Evolutionary conservation across 1,284 basidiomycete species (phyloP).

Genomic region (Serendipita sp.): DNA sequence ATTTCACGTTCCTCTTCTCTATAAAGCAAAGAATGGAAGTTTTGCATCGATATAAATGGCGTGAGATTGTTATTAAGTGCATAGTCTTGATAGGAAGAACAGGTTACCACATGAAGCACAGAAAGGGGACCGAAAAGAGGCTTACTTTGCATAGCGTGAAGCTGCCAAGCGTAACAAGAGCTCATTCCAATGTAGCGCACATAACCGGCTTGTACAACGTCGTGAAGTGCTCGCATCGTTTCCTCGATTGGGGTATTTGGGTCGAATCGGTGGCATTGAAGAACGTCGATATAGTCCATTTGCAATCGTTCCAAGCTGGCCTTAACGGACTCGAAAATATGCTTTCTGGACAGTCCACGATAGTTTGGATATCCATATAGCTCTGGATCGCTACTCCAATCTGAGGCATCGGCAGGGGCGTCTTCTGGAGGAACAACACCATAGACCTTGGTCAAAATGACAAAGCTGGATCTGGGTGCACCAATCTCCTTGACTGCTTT

Average conservation of each 20-base stretch:
- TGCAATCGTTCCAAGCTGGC: constrained; percentile 27
- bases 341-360: constrained; percentile 27
- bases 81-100: constrained; percentile 16
- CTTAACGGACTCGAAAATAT: constrained; percentile 33
- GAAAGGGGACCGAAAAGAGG: background rate
- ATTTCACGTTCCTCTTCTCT: constrained; percentile 26
- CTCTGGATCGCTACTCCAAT: constrained; percentile 12
- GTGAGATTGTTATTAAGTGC: constrained; percentile 20
- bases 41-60: constrained; percentile 30
- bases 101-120: background rate
- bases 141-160: constrained; percentile 18
- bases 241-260: constrained; percentile 15
- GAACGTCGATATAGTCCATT: constrained; percentile 30
- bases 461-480: constrained; percentile 39
- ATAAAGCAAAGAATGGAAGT: constrained; percentile 30
- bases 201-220: background rate
- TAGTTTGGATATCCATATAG: constrained; percentile 30
- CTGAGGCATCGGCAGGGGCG: background rate
- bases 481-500: constrained; percentile 32
- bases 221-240: constrained; percentile 12
- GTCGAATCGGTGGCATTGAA: constrained; percentile 23
- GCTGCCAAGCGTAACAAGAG: constrained; percentile 20
- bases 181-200: background rate
- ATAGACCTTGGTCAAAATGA: constrained; percentile 28
- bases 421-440: background rate